A percentile compares a stretch with the other conserved stretches of the same genome.
phyloP scores from a whole-genome alignment of 2,329 filamentous ascomycete genomes.

The Mycosphaerella sp. region DNA sequence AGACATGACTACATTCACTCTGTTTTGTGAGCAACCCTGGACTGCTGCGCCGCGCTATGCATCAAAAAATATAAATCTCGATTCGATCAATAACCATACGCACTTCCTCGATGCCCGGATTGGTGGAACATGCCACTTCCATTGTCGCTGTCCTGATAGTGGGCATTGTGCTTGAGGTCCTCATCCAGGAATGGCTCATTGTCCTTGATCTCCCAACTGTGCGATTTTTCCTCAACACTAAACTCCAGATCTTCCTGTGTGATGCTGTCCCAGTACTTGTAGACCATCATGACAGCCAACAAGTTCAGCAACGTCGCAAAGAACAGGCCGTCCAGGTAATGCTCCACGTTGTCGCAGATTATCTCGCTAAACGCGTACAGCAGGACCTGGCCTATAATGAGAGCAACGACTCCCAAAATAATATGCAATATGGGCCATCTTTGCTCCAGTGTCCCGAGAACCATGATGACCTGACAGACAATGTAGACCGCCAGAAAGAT shows the following conservation, averaged over 20 bases:
- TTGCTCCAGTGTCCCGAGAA: conserved; percentile 84
- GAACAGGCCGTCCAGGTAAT: conserved; percentile 92
- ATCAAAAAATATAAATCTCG: conserved; percentile 3
- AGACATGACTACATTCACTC: conserved; percentile 13
- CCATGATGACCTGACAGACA: conserved; percentile 79
- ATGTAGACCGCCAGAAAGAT: conserved; percentile 81
- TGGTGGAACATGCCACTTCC: conserved; percentile 43
- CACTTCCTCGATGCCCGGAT: conserved; percentile 22
- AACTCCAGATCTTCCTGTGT: conserved; percentile 98
- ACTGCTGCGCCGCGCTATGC: conserved; percentile 17
- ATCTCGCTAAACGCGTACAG: conserved; percentile 82
- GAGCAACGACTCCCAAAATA: conserved; percentile 81
- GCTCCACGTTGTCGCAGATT: conserved; percentile 77
- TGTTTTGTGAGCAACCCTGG: conserved; percentile 3
- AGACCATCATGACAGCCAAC: conserved; percentile 97
- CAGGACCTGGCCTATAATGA: conserved; percentile 84
- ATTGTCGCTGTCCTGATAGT: conserved; percentile 65
- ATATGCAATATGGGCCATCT: conserved; percentile 94
- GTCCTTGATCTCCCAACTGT: conserved; percentile 93
- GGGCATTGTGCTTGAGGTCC: conserved; percentile 60
- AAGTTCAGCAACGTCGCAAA: conserved; percentile 92
- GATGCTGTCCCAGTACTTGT: conserved; percentile 99
- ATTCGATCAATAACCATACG: conserved; percentile 18
- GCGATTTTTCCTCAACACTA: conserved; percentile 87
- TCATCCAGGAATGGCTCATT: conserved; percentile 74